Base-by-base conservation (phyloP, 2,329 filamentous ascomycete species). In the Orbilia quercus region DNA sequence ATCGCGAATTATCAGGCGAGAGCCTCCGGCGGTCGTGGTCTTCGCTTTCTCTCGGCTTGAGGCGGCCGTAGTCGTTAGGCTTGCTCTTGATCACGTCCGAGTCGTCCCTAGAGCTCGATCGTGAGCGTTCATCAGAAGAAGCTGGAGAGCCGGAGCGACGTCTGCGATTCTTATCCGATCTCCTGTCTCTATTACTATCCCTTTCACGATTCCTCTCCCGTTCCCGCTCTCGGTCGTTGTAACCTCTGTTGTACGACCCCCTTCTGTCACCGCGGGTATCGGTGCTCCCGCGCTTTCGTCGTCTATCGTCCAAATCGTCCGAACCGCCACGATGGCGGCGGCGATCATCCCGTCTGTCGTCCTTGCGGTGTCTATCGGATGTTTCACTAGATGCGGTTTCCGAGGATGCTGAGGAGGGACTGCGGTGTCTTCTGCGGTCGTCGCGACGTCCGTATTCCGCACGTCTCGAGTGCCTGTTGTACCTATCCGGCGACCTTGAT, bases 351-450 rank as follows among this genome's bases (percentile, higher is more conserved):
- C 59, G 59, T 44, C 31, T 64, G 53, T 59, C 67, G 23, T 57
- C 34, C 28, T 38, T 59, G 25, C 31, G 44, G 18, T 53, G 31
- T 36, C 59, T 38, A 45, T 72, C 67, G 45, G 67, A 72, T 60
- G 44, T 59, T 55, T 72, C 67, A 36, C 38, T 75, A 76, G 65
- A 79, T 79, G 18, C 67, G 16, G 14, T 79, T 78, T 47, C 57
- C 44, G 48, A 71, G 28, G 72, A 75, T 48, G 65, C 57, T 4
- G 67, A 73, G 7, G 59, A 70, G 1, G 59, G 38, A 31, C 70
- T 67, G 40, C 63, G 70, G 14, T 74, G n/a, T 11, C 62, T 50
- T 14, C 70, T 55, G 12, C 65, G 59, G 44, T 71, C 67, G 44
- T 72, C 65, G 40, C 72, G 72, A 40, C 55, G 66, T 31, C 3